These are phyloP conservation scores for Trichoderma lentiforme DNA, from an alignment of 2,329 filamentous ascomycete genomes.

Conservation along the genomic window DNA sequence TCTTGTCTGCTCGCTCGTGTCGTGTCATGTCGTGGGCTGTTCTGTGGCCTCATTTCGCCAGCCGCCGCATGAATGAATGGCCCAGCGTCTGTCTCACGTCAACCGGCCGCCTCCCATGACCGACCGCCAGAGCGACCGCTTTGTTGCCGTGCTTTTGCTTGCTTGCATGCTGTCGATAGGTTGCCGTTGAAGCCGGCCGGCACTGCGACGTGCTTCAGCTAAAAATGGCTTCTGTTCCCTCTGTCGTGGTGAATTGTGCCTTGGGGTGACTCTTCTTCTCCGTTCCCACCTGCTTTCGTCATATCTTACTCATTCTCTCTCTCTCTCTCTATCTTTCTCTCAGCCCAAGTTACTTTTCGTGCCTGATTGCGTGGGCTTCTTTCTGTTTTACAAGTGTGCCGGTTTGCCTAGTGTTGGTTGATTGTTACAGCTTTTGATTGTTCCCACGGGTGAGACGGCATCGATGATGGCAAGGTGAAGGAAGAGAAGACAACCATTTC, in stretches of 20 bases:
- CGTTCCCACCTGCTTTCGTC: neutral
- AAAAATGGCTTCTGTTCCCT: neutral
- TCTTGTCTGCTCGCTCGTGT: neutral
- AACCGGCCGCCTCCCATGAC: neutral
- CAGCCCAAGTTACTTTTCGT: neutral
- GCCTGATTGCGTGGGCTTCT: neutral
- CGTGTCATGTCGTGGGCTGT: neutral
- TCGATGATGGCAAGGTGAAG: conserved; percentile 12
- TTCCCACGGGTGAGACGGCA: neutral
- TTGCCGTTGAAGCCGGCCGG: conserved; percentile 7
- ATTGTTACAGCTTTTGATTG: conserved; percentile 10
- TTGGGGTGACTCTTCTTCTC: neutral
- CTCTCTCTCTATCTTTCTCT: neutral
- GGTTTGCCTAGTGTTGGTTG: conserved; percentile 14
- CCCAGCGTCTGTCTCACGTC: conserved; percentile 6
- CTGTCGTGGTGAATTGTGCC: neutral
- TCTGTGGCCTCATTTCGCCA: neutral
- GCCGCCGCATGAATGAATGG: neutral
- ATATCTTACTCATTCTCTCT: neutral
- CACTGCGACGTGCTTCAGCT: conserved; percentile 3
- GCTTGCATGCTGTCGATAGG: conserved; percentile 1
- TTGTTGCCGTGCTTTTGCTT: neutral
- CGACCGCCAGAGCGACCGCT: neutral
- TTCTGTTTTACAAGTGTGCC: conserved; percentile 15
- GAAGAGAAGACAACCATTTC: neutral